Evolutionary conservation across 1,284 basidiomycete genomes (phyloP), one percentile per base, ranked within the genome.

Genomic region (Rhodotorula sp.): DNA sequence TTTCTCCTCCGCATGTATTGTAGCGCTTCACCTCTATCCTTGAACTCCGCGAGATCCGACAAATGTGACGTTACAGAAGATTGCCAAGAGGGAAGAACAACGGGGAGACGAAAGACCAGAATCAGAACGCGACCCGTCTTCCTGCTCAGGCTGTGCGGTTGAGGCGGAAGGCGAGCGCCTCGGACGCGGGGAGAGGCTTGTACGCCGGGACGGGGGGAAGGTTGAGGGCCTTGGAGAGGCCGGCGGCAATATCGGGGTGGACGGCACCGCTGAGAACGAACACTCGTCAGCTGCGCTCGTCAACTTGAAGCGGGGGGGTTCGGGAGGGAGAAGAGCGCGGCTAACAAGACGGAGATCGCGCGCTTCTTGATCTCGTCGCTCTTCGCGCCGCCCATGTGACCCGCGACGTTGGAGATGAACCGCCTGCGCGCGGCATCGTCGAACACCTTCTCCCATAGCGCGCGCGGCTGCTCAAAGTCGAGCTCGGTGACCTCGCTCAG

Each of bases 381-480:
- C 85, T 89, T 90, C 79, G 88, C 88, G 39, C 81, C 83, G 51
- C 85, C 83, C 80, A 92, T 85, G 84, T 94, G 90, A 0, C 85
- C 91, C 32, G 89, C 85, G 68, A 96, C 84, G 80, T 94, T 94
- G 80, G 85, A 80, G 77, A 95, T 86, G 77, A 90, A 89, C 76
- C 90, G 88, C 74, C 87, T 85, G 61, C 87, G 86, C 67, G 87
- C 86, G 34, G 83, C 84, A 70, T 92, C 88, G 73, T 85, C 86
- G 84, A 92, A 90, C 36, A 95, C 93, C 78, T 88, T 89, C 73
- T 82, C 80, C 87, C 88, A 96, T 58, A 97, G 84, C 25, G 85
- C 87, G 70, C 92, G 88, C 13, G 94, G 92, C 80, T 94, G 92
- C 83, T 92, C 91, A 80, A 97, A 97, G 85, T 97, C 94, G 79